Conservation (phyloP, 1,284 basidiomycete genomes). For the Tilletia indica region DNA sequence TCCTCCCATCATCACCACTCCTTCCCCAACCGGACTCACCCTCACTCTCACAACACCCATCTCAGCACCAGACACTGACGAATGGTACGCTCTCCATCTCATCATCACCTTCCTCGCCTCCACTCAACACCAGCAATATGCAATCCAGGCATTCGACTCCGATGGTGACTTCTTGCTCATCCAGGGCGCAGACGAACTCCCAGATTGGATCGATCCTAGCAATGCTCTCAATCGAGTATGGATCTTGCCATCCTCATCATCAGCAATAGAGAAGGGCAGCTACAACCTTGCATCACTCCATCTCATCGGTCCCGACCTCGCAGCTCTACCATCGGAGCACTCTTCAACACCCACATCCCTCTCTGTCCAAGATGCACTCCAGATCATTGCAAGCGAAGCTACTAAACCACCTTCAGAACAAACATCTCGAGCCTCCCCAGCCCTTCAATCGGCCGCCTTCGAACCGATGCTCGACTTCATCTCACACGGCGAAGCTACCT, state of each 20-base stretch:
- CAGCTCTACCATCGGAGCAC: slow-evolving; percentile 19
- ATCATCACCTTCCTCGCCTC: slow-evolving; percentile 1
- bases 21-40: not conserved
- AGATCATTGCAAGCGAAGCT: slow-evolving; percentile 59
- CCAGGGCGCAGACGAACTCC: slow-evolving; percentile 86
- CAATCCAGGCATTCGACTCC: slow-evolving; percentile 67
- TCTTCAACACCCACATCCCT: slow-evolving; percentile 61
- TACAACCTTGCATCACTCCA: slow-evolving; percentile 62
- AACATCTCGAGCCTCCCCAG: slow-evolving; percentile 57
- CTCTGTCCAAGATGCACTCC: slow-evolving; percentile 64
- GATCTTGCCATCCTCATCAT: slow-evolving; percentile 63
- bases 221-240: slow-evolving; percentile 91
- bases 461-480: slow-evolving; percentile 30
- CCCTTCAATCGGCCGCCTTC: slow-evolving; percentile 33
- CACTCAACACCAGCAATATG: not conserved
- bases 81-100: slow-evolving; percentile 13
- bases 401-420: too few relatives aligned
- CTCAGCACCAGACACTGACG: not conserved
- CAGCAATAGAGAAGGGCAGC: slow-evolving; percentile 61
- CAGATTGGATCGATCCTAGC: slow-evolving; percentile 84
- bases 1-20: not conserved
- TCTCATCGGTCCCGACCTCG: slow-evolving; percentile 73
- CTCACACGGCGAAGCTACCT: slow-evolving; percentile 59
- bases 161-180: slow-evolving; percentile 96
- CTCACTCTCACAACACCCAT: not conserved